Evolutionary conservation across 1,284 basidiomycete species (phyloP), one percentile per base, ranked within the genome.

Genomic region (Ustilago shanxiensis): DNA sequence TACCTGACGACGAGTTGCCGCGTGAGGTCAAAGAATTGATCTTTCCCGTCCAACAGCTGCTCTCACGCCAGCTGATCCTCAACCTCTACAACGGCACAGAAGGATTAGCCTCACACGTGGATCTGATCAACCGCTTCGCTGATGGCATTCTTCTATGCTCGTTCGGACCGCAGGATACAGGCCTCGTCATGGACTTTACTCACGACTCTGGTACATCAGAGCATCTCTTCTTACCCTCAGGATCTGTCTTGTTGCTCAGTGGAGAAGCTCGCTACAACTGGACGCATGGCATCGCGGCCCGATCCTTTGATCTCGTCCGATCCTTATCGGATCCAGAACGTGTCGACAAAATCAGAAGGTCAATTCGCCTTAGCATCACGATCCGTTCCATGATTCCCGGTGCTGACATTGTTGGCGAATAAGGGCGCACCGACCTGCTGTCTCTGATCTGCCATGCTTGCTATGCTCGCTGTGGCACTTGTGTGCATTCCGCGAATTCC

Each of bases 41-140:
- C 24, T 76, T 75, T 33, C 76, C 73, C 6, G 4, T 24, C 0
- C 8, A 52, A 18, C 51, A 62, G 31, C 31, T 45, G 10, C 60
- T 66, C 18, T 87, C 87, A 33, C 86, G 85, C 0, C 83, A 82
- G 41, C 31, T 86, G 22, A 89, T 89, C 54, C 76, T 88, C 60
- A 89, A 89, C 78, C 83, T 87, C 20, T 89, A 89, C 67, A 72
- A 70, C 0, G 86, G 87, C 0, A 87, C 87, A 22, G 60, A 86
- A 60, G 88, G 88, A 2, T 88, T 89, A 52, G 65, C 85, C 0
- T 77, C 87, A 1, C 88, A 89, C 61, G 71, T 88, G 26, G 88
- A 89, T 66, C 84, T 89, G 2, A 85, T 86, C 3, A 59, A 83
- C 22, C 83, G 88, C 13, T 89, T 88, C 55, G 87, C 85, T 20